Evolutionary conservation across 1,139 yeast genomes (phyloP), one percentile per base, ranked within the genome.

Genomic region (Lodderomyces elongisporus): DNA sequence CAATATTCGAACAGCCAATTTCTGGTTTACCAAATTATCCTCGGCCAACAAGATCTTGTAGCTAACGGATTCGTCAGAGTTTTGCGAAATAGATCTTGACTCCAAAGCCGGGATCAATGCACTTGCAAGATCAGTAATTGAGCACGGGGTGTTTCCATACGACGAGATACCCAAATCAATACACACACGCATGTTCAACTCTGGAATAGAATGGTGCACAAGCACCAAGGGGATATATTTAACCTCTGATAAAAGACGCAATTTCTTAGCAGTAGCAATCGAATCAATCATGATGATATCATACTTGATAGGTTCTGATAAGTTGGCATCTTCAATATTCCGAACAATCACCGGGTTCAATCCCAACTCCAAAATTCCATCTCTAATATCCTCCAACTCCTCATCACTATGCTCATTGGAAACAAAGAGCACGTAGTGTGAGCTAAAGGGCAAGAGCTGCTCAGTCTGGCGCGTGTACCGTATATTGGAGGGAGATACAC

Each of bases 101-200:
- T 85, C 95, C 37, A 85, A 61, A 0, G 95, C 95, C 1, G 95
- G 94, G 32, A 85, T 76, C 45, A 85, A 67, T 13, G 87, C 85
- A 40, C 85, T 81, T 3, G 91, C 93, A 46, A 85, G 67, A 52
- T 85, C 95, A 30, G 82, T 77, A 4, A 80, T 77, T 0, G 89
- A 74, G 49, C 94, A 84, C 25, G 95, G 95, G 0, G 93, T 83
- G 49, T 84, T 85, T 36, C 95, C 95, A 51, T 84, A 85, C 0
- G 93, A 81, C 4, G 91, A 81, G 38, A 85, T 85, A 49, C 95
- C 95, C 47, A 85, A 65, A 52, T 85, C 95, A 35, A 85, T 70
- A 56, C 95, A 85, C 17, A 77, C 68, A 53, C 88, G 77, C 78
- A 85, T 79, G 52, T 83, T 84, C 49, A 85, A 74, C 39, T 81